Evolutionary conservation across 1,284 basidiomycete genomes (phyloP).

Genomic region (Microbotryum violaceum): DNA sequence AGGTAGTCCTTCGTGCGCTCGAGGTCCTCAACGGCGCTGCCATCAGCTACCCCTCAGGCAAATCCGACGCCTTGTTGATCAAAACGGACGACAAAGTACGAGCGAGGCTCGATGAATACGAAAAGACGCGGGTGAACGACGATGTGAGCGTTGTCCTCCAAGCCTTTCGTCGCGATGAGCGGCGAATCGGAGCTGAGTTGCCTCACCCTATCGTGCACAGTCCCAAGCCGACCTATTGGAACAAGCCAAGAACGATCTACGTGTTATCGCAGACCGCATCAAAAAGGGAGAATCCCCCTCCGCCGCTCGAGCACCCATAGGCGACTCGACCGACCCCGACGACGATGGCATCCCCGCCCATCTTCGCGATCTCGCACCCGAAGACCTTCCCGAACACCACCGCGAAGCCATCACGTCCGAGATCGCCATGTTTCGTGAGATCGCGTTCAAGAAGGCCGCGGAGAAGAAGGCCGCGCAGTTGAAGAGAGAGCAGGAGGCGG

Average conservation of each 20-base stretch:
- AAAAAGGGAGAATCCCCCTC: slow-evolving; percentile 16
- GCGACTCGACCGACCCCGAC: neutral
- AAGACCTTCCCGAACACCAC: slow-evolving; percentile 37
- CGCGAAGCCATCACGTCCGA: slow-evolving; percentile 35
- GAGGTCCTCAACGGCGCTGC: slow-evolving; percentile 35
- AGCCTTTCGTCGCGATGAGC: neutral
- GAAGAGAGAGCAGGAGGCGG: slow-evolving; percentile 18
- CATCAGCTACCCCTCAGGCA: slow-evolving; percentile 28
- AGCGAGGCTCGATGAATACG: slow-evolving; percentile 36
- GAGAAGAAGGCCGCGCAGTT: slow-evolving; percentile 18
- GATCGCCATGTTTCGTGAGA: slow-evolving; percentile 37
- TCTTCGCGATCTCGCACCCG: slow-evolving; percentile 36
- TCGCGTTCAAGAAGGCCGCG: slow-evolving; percentile 34
- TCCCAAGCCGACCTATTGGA: slow-evolving; percentile 18
- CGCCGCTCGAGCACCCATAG: slow-evolving; percentile 2
- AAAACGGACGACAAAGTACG: slow-evolving; percentile 39
- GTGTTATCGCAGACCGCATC: slow-evolving; percentile 19
- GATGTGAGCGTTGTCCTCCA: slow-evolving; percentile 26
- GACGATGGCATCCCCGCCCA: slow-evolving; percentile 22
- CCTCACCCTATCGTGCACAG: slow-evolving; percentile 1
- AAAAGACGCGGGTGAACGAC: slow-evolving; percentile 28
- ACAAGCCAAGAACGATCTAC: slow-evolving; percentile 26
- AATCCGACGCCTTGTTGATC: slow-evolving; percentile 31
- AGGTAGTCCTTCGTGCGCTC: slow-evolving; percentile 37
- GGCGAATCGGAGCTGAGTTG: neutral